A percentile compares a stretch with the other conserved stretches of the same genome.
phyloP scores from a whole-genome alignment of 768 basidiomycete species.

The Calocybe cyanea region DNA sequence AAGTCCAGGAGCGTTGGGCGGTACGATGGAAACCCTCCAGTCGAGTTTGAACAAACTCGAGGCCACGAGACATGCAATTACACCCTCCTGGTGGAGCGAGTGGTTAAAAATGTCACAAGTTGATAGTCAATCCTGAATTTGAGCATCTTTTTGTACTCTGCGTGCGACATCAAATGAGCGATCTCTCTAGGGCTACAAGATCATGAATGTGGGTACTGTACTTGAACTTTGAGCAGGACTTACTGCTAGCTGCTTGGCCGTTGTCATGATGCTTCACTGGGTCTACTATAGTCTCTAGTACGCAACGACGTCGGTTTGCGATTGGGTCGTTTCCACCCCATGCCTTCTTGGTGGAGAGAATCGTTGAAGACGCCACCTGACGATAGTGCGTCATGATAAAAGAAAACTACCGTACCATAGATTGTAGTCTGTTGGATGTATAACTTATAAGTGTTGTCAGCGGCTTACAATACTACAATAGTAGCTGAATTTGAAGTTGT shows the following conservation, averaged over 20 bases:
- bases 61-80: constrained; percentile 18
- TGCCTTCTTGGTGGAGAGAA: too few species aligned
- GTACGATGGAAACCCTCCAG: constrained; percentile 18
- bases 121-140: too few species aligned
- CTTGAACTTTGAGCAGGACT: neutral
- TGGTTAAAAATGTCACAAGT: constrained; percentile 14
- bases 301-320: too few species aligned
- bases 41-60: constrained; percentile 9
- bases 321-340: too few species aligned
- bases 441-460: too few species aligned
- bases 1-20: neutral
- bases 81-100: constrained; percentile 27
- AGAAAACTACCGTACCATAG: neutral
- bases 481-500: too few species aligned
- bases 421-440: neutral
- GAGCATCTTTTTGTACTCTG: too few species aligned
- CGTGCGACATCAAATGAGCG: too few species aligned
- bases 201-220: neutral
- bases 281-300: neutral
- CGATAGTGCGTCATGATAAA: neutral
- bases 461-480: too few species aligned
- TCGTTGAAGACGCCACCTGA: neutral
- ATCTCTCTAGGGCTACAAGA: neutral
- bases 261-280: neutral
- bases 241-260: neutral